Evolutionary conservation across 352 stramenopile genomes (phyloP).

Genomic region (Phytophthora crassamura): DNA sequence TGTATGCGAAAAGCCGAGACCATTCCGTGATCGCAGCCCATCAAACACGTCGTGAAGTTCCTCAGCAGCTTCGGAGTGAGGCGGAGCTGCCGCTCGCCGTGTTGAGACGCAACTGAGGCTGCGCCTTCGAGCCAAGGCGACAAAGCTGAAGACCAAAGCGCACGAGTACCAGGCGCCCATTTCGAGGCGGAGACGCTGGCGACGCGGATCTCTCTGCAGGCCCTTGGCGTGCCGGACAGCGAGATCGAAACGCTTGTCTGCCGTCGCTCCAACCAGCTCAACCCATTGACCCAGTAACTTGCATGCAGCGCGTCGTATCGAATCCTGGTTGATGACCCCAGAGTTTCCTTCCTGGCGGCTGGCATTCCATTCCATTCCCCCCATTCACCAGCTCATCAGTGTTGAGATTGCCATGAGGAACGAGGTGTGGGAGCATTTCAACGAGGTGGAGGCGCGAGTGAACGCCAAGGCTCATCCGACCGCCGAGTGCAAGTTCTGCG

Average conservation of each 20-base stretch:
- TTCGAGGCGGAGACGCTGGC: neutral
- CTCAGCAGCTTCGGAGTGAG: neutral
- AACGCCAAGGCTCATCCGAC: slow-evolving; percentile 6
- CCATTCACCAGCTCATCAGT: too few species aligned
- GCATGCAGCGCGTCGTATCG: too few species aligned
- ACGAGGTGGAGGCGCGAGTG: slow-evolving; percentile 1
- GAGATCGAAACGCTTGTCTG: neutral
- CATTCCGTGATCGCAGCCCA: slow-evolving; percentile 3
- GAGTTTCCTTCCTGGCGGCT: too few species aligned
- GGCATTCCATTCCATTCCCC: too few species aligned
- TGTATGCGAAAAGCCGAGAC: neutral
- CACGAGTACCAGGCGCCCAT: neutral
- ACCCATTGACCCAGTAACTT: too few species aligned
- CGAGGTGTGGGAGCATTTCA: slow-evolving; percentile 6
- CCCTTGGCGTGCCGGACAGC: neutral
- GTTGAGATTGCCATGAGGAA: neutral
- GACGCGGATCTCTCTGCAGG: neutral
- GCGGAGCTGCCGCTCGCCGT: neutral
- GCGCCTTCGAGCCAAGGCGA: neutral
- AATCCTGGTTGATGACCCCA: too few species aligned
- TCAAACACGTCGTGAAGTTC: too few species aligned
- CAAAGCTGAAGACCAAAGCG: neutral
- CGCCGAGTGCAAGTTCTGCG: slow-evolving; percentile 10
- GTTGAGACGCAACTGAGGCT: neutral
- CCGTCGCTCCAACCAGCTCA: too few species aligned